Evolutionary conservation across 2,329 filamentous ascomycete species (phyloP).

Genomic region (Phaeophleospora eucalypticola): DNA sequence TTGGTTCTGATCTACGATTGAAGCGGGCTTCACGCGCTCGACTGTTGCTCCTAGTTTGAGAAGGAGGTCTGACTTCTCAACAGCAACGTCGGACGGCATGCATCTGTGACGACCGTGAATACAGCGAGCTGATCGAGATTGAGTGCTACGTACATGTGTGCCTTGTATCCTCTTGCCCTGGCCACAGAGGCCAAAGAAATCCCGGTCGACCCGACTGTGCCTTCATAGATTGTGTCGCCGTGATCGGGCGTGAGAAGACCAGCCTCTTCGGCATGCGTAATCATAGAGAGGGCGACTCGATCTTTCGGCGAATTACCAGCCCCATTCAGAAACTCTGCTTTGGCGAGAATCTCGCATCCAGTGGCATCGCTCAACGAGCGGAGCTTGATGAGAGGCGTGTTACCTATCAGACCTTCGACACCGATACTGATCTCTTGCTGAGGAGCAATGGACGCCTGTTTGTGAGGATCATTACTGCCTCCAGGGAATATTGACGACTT

Average conservation of each 20-base stretch:
- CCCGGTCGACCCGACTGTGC: constrained; percentile 91
- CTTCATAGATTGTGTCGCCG: constrained; percentile 95
- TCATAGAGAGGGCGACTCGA: constrained; percentile 86
- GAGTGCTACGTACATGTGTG: constrained; percentile 64
- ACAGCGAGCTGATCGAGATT: background rate
- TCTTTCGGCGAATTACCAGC: constrained; percentile 94
- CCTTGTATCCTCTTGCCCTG: constrained; percentile 80
- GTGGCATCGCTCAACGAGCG: constrained; percentile 81
- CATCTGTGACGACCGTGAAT: constrained; percentile 48
- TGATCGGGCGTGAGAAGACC: constrained; percentile 72
- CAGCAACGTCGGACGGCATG: constrained; percentile 89
- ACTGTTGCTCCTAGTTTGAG: constrained; percentile 88
- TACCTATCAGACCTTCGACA: constrained; percentile 87
- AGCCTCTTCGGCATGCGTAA: constrained; percentile 70
- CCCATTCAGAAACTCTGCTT: constrained; percentile 94
- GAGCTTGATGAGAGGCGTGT: constrained; percentile 85
- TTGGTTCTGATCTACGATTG: constrained; percentile 88
- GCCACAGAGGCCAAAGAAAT: constrained; percentile 90
- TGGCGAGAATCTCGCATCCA: constrained; percentile 83
- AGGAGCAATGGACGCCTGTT: constrained; percentile 1
- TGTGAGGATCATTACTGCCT: constrained; percentile 9
- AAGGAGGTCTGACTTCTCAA: constrained; percentile 85
- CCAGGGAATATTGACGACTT: constrained; percentile 6
- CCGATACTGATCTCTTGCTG: constrained; percentile 60
- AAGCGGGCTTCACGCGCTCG: constrained; percentile 82